phyloP scores from a whole-genome alignment of 352 stramenopile genomes.

The Pythium angustatum region DNA sequence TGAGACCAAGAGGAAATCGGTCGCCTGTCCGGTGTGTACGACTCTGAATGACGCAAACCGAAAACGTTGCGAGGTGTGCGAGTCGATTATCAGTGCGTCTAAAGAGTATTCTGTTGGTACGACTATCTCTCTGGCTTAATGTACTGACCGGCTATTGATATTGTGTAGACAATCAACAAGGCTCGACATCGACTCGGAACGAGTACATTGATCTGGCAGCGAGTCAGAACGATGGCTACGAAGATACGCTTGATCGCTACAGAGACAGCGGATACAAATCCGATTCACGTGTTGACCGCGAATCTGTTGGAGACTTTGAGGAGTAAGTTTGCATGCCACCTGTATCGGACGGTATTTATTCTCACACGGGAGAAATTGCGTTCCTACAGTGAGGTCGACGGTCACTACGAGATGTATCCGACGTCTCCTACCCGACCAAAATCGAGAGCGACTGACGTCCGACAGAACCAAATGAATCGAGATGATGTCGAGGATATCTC shows the following conservation, averaged over 20 bases:
- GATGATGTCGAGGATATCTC: conserved; percentile 61
- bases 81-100: conserved; percentile 35
- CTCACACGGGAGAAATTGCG: background rate
- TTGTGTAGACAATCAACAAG: background rate
- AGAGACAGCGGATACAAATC: conserved; percentile 1
- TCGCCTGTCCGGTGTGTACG: conserved; percentile 46
- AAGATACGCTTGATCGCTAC: background rate
- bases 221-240: conserved; percentile 1
- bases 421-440: background rate
- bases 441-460: background rate
- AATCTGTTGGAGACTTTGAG: conserved; percentile 11
- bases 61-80: conserved; percentile 53
- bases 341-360: no score
- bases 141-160: background rate
- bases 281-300: conserved; percentile 1
- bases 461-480: background rate
- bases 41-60: conserved; percentile 46
- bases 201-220: background rate
- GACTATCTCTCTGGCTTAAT: background rate
- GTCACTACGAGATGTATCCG: background rate
- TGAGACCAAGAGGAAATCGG: conserved; percentile 2
- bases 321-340: conserved; percentile 1
- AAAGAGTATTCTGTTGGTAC: background rate
- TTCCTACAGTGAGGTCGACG: background rate
- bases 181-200: background rate